Evolutionary conservation across 768 basidiomycete genomes (phyloP).

Genomic region (Leccinum disarticulatum): DNA sequence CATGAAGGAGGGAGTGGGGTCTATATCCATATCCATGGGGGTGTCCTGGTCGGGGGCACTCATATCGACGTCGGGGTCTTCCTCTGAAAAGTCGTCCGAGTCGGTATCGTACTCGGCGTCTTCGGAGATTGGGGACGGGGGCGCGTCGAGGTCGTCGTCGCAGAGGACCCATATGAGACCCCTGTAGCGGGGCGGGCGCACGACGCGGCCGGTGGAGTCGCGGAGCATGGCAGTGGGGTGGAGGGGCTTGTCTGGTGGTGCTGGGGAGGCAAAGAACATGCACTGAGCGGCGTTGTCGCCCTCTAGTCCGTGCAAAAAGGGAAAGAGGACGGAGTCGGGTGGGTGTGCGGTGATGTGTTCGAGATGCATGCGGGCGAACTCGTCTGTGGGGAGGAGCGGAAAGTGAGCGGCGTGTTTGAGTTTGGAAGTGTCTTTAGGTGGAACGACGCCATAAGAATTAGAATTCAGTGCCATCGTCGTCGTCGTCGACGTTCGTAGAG

Average conservation of each 20-base stretch:
- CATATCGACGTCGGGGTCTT: constrained; percentile 29
- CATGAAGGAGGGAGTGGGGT: constrained; percentile 34
- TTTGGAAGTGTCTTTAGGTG: constrained; percentile 7
- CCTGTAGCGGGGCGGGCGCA: constrained; percentile 49
- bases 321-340: constrained; percentile 81
- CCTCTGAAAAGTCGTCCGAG: constrained; percentile 30
- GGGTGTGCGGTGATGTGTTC: constrained; percentile 67
- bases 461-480: constrained; percentile 15
- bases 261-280: constrained; percentile 61
- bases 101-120: constrained; percentile 33
- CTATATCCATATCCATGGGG: constrained; percentile 32
- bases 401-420: constrained; percentile 9
- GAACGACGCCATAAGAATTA: constrained; percentile 23
- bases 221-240: constrained; percentile 28
- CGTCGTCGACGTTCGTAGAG: background rate
- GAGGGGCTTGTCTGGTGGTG: constrained; percentile 20
- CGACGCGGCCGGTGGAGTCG: constrained; percentile 24
- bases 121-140: constrained; percentile 17
- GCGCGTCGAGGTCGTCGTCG: constrained; percentile 58
- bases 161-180: constrained; percentile 83
- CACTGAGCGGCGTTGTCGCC: constrained; percentile 79
- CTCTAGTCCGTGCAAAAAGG: constrained; percentile 86
- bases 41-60: constrained; percentile 29
- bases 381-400: constrained; percentile 39
- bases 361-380: constrained; percentile 64